Evolutionary conservation across 2,329 filamentous ascomycete genomes (phyloP), one percentile per base, ranked within the genome.

Genomic region (Penicillium frequentans): DNA sequence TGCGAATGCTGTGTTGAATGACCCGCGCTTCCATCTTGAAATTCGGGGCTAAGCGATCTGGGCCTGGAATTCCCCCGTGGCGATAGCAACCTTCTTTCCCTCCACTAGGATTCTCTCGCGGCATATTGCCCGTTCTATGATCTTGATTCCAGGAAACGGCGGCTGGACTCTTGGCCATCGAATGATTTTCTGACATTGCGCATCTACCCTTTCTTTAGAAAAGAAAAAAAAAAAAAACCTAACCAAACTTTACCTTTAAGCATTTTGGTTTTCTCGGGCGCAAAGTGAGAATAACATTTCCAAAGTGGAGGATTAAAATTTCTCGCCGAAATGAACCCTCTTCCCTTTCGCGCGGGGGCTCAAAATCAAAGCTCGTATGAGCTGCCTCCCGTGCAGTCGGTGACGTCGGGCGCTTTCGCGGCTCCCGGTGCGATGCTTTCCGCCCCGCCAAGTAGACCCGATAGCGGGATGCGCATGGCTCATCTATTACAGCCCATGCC

Each of bases 401-500:
- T 73, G 49, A 70, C 72, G 26, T 71, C 71, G 55, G 64, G 64
- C 42, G 67, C 68, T 47, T 69, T 71, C 44, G 60, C 64, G 42
- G 64, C 66, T 43, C 63, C 72, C 35, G 64, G 67, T 43, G 58
- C 64, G 29, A 57, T 74, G 46, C 66, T 70, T 48, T 74, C 75
- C 60, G 70, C 72, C 60, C 71, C 73, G 56, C 73, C 74, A 39
- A 74, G 71, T 62, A 71, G 73, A 58, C 70, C 74, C 13, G 66
- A 66, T 53, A 76, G 74, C 57, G 73, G 73, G 27, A 62, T 78
- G 66, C 72, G 72, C 35, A 77, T 78, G 72, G 66, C 74, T 31
- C 75, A 75, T 68, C 68, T 76, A 35, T 59, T 77, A 45, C 75
- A 77, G 56, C 73, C 70, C 16, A 65, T 75, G 54, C 55, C 68